These are phyloP conservation scores for Cryptococcus jaspeensis DNA, from an alignment of 1,284 basidiomycete genomes.

Conservation along the genomic window DNA sequence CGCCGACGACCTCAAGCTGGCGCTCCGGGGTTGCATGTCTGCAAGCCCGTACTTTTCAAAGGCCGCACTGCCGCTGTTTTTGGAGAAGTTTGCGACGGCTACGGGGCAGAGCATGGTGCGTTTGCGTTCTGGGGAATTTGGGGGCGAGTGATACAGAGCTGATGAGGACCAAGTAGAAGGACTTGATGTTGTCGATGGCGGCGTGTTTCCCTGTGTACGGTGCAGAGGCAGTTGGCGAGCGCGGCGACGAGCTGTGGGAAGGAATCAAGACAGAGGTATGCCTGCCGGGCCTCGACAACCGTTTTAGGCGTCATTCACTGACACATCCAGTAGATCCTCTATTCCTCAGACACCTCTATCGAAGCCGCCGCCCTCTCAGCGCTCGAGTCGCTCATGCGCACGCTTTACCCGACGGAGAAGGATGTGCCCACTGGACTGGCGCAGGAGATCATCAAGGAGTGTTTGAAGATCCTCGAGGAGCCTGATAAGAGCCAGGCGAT, in stretches of 20 bases:
- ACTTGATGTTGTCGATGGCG: constrained; percentile 73
- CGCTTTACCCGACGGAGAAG: constrained; percentile 60
- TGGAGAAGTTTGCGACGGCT: constrained; percentile 87
- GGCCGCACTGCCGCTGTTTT: constrained; percentile 79
- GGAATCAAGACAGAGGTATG: constrained; percentile 79
- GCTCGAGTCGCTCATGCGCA: constrained; percentile 67
- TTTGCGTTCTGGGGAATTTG: background rate
- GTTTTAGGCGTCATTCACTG: background rate
- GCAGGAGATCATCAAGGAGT: constrained; percentile 73
- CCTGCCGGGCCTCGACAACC: background rate
- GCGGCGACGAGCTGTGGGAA: constrained; percentile 78
- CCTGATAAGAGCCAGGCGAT: constrained; percentile 89
- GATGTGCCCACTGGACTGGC: constrained; percentile 59
- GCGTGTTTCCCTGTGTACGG: constrained; percentile 82
- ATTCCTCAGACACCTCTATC: constrained; percentile 74
- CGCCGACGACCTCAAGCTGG: constrained; percentile 75
- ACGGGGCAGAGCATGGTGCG: constrained; percentile 78
- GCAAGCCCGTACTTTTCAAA: constrained; percentile 81
- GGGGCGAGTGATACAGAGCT: background rate
- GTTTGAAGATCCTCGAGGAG: constrained; percentile 71
- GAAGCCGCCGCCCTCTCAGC: constrained; percentile 71
- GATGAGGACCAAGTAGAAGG: constrained; percentile 59
- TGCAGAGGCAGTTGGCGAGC: constrained; percentile 59
- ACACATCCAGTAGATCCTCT: constrained; percentile 66
- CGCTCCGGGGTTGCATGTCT: constrained; percentile 67